Conservation (phyloP, 2,329 filamentous ascomycete species). For the Trichoderma brevicompactum region DNA sequence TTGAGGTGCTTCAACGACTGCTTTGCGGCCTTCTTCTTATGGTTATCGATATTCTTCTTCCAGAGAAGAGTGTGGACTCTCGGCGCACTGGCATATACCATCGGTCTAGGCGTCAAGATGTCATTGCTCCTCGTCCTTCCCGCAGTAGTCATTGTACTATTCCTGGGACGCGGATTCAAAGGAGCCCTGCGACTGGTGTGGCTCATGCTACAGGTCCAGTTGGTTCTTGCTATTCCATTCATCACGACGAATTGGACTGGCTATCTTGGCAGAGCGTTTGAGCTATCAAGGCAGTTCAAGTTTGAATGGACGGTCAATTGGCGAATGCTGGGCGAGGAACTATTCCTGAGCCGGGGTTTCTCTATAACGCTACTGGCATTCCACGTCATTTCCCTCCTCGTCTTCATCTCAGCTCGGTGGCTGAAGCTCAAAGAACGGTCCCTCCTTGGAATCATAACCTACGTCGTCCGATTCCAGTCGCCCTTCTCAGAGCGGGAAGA, state of each 20-base stretch:
- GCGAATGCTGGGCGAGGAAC: conserved; percentile 86
- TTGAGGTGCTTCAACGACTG: conserved; percentile 96
- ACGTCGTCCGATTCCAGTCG: conserved; percentile 49
- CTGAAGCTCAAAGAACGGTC: conserved; percentile 67
- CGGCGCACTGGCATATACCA: conserved; percentile 73
- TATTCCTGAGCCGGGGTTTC: conserved; percentile 73
- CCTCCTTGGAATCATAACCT: conserved; percentile 56
- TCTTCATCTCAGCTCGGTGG: conserved; percentile 73
- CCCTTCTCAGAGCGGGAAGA: conserved; percentile 59
- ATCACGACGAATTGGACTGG: conserved; percentile 64
- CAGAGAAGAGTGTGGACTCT: conserved; percentile 75
- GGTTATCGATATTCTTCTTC: conserved; percentile 76
- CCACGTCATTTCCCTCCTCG: conserved; percentile 67
- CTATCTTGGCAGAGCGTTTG: conserved; percentile 84
- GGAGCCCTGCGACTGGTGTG: conserved; percentile 69
- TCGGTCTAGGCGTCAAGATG: conserved; percentile 94
- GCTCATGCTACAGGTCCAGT: conserved; percentile 78
- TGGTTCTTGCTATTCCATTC: conserved; percentile 71
- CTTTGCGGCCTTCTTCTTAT: conserved; percentile 82
- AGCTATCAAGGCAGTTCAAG: conserved; percentile 86
- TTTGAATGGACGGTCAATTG: conserved; percentile 99
- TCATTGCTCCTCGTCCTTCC: conserved; percentile 81
- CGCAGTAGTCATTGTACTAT: conserved; percentile 75
- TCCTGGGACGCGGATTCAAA: conserved; percentile 71
- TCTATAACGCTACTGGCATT: conserved; percentile 66